These are phyloP conservation scores for Zymoseptoria ardabiliae DNA, from an alignment of 2,329 filamentous ascomycete genomes.

Conservation along the genomic window DNA sequence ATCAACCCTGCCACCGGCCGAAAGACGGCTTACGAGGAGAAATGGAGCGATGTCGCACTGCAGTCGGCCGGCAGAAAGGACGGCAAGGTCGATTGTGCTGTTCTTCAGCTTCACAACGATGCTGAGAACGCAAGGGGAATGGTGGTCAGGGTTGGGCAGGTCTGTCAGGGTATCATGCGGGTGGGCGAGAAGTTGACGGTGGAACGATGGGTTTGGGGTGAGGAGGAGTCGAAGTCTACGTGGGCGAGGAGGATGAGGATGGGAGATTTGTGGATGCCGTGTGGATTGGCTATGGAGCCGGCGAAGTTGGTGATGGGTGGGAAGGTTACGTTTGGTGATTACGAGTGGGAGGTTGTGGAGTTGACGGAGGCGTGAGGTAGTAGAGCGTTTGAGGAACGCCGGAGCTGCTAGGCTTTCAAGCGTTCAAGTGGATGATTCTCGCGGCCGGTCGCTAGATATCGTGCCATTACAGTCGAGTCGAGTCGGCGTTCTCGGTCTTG, in stretches of 20 bases:
- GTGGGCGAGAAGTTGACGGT: constrained; percentile 37
- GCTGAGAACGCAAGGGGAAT: constrained; percentile 38
- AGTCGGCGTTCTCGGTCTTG: background rate
- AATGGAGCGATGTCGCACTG: constrained; percentile 34
- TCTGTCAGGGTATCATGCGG: constrained; percentile 51
- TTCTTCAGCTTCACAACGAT: constrained; percentile 21
- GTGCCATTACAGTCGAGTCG: too few relatives aligned
- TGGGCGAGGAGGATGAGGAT: constrained; percentile 35
- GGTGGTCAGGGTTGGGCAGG: constrained; percentile 48
- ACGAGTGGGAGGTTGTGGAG: constrained; percentile 36
- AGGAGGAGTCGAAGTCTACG: constrained; percentile 8
- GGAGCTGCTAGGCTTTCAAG: background rate
- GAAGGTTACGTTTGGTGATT: constrained; percentile 27
- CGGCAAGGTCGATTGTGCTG: constrained; percentile 20
- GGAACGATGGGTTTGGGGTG: constrained; percentile 50
- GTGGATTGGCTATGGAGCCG: constrained; percentile 29
- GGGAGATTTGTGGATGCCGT: constrained; percentile 36
- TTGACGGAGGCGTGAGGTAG: constrained; percentile 3
- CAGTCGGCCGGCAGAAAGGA: constrained; percentile 33
- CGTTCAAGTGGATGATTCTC: background rate
- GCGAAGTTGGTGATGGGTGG: constrained; percentile 27
- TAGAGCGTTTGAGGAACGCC: background rate
- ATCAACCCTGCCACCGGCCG: constrained; percentile 49
- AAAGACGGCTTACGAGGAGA: constrained; percentile 47
- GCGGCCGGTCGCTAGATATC: too few relatives aligned